Evolutionary conservation across 2,329 filamentous ascomycete species (phyloP), one percentile per base, ranked within the genome.

Genomic region (Xylaria digitata): DNA sequence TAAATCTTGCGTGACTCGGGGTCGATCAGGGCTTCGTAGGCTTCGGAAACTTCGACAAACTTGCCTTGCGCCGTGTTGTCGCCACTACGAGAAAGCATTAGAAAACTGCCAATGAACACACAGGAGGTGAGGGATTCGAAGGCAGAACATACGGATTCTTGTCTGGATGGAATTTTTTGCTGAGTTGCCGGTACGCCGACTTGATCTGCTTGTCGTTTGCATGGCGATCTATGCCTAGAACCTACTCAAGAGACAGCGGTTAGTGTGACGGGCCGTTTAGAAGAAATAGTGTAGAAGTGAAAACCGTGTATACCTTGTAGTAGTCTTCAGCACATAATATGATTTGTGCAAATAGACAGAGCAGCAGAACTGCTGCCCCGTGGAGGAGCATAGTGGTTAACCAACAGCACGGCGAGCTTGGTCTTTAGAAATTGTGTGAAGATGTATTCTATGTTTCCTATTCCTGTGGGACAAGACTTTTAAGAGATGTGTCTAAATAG

Each of bases 91-190:
- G 21, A 17, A 53, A 52, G 17, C 32, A 49, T 61, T 49, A 70
- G 52, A 50, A 40, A 45, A 68, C 56, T 5, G 34, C 21, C 32
- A 63, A 65, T 63, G 64, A 19, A 61, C 13, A 54, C 43, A 54
- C 43, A 15, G 7, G 23, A 7, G 15, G 19, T 0, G 7, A 32
- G 34, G 30, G n/a, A 34, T 8, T 43, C 15, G 60, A 21, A 57
- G 50, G 19, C 2, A 37, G 37, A 61, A 82, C 91, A 75, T 87
- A 96, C 91, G 95, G 94, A 75, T 98, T 98, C 87, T 99, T 99
- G 81, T 99, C 96, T 3, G 96, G 96, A 77, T 99, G 96, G 79
- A 87, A 97, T 79, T 96, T 97, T 81, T 98, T 98, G 83, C 92
- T 96, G 11, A 99, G 85, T 67, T 89, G 90, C 67, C 94, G 89